Evolutionary conservation across 371 early-diverging fungal species (phyloP).

Genomic region (Nematocida sp.): DNA sequence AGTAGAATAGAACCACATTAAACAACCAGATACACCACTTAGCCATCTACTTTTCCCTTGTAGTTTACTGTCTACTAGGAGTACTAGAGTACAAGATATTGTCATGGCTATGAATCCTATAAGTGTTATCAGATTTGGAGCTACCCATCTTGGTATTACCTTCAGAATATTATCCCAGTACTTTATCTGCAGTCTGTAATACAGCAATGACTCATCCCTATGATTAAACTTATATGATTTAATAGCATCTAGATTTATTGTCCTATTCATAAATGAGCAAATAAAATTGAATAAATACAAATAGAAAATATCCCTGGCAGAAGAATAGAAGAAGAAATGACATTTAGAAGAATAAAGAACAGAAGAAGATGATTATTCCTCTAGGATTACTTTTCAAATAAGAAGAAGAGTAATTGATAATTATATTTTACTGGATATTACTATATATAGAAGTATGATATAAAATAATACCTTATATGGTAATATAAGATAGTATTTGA

Average conservation of each 20-base stretch:
- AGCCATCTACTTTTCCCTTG: slow-evolving; percentile 72
- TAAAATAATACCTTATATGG: no score
- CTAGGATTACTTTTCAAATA: slow-evolving; percentile 5
- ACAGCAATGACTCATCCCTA: slow-evolving; percentile 74
- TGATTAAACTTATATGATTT: slow-evolving; percentile 73
- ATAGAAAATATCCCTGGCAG: no score
- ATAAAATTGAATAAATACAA: slow-evolving; percentile 13
- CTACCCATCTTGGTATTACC: slow-evolving; percentile 79
- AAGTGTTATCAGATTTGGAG: slow-evolving; percentile 89
- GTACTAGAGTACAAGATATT: slow-evolving; percentile 58
- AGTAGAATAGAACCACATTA: slow-evolving; percentile 81
- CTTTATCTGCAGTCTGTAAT: slow-evolving; percentile 72
- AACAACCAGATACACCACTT: slow-evolving; percentile 71
- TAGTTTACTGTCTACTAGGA: slow-evolving; percentile 69
- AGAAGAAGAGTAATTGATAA: background rate
- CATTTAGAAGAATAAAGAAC: no score
- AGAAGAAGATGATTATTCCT: no score
- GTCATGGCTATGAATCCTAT: slow-evolving; percentile 69
- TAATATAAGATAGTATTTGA: no score
- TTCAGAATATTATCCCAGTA: slow-evolving; percentile 80
- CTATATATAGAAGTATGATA: no score
- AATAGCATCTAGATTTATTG: slow-evolving; percentile 65
- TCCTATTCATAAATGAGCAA: slow-evolving; percentile 9
- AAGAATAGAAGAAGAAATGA: no score
- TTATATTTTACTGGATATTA: no score